Evolutionary conservation across 768 basidiomycete genomes (phyloP), one percentile per base, ranked within the genome.

Genomic region (Lactarius hatsudake): DNA sequence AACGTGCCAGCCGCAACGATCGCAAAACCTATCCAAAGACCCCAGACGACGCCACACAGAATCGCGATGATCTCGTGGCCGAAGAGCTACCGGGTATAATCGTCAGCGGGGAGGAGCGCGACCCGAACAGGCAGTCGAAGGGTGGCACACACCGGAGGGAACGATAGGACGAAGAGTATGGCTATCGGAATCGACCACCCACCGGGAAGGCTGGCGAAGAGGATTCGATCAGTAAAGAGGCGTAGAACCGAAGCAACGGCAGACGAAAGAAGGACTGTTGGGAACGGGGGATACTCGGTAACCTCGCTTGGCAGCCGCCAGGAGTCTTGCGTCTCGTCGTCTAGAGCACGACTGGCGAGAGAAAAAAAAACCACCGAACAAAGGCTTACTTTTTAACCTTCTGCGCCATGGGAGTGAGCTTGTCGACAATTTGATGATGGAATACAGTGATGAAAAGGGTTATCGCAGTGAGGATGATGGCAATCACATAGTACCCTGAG

Each of bases 1-100:
- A 94, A 87, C 0, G 93, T 94, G 0, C 93, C 91, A 8, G 87
- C 90, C 3, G 85, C 84, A 20, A 93, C 91, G 73, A 97, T 96
- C 0, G 78, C 95, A 71, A 96, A 96, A 3, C 94, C 95, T 28
- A 83, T 73, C 83, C 95, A 89, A 2, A 95, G 79, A 2, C 93
- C 94, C 93, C 93, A 97, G 2, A 96, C 91, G 40, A 96, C 76
- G 20, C 95, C 95, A 72, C 93, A 94, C 8, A 96, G 80, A 42
- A 96, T 84, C 28, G 92, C 91, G 48, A 96, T 81, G 64, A 96
- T 91, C 81, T 96, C 95, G 69, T 96, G 94, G 6, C 95, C 95
- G 72, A 95, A 95, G 20, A 96, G 84, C 84, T 91, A 58, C 23
- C n/a, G 71, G 3, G 69, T 5, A 64, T 55, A 71, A 57, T 54